Evolutionary conservation across 306 rosid genomes (phyloP).

Genomic region (Fragaria iinumae): DNA sequence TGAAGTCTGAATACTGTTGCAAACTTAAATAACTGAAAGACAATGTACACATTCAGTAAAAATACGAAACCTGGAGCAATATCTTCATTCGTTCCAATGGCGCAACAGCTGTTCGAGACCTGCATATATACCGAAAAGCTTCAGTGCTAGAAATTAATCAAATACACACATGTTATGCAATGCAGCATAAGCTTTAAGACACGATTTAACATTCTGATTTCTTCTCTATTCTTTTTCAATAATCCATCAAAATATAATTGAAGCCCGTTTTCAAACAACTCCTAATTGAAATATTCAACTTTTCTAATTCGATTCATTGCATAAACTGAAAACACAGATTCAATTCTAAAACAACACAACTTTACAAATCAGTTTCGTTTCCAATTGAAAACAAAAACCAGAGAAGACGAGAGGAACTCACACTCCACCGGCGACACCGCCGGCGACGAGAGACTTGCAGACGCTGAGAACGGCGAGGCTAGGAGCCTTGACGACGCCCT

Average conservation of each 20-base stretch:
- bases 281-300: not conserved
- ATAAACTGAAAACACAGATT: not conserved
- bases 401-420: constrained; percentile 51
- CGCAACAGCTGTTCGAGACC: constrained; percentile 99
- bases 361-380: not conserved
- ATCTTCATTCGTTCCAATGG: constrained; percentile 95
- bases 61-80: constrained; percentile 76
- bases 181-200: not conserved
- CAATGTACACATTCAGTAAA: constrained; percentile 10
- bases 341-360: not conserved
- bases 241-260: not conserved
- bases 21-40: not conserved
- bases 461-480: constrained; percentile 56
- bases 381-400: not conserved
- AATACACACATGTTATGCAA: not conserved
- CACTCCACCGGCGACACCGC: constrained; percentile 99
- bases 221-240: not conserved
- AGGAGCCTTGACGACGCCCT: constrained; percentile 73
- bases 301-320: not conserved
- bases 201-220: not conserved
- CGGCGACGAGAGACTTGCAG: constrained; percentile 92
- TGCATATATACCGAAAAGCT: constrained; percentile 29
- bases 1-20: not conserved
- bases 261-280: too few species aligned
- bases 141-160: not conserved